Conservation (phyloP, 2,329 filamentous ascomycete genomes). For the Seiridium unicorne region DNA sequence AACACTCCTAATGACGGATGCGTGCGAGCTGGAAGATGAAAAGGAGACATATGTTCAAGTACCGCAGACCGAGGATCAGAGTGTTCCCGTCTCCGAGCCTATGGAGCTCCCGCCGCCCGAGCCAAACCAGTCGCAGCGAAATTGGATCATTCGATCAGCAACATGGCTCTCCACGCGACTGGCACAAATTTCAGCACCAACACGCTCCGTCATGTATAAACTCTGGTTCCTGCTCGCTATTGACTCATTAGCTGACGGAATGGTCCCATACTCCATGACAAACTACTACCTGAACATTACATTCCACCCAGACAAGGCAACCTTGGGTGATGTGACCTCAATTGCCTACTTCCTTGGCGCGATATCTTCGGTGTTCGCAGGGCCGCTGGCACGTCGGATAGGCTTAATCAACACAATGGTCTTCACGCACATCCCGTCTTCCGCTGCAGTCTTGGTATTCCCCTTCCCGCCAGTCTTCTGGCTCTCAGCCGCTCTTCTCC, state of each 20-base stretch:
- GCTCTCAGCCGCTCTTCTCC: conserved; percentile 52
- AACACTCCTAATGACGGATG: conserved; percentile 43
- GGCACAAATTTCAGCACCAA: conserved; percentile 55
- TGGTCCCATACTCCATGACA: conserved; percentile 57
- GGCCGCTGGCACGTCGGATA: conserved; percentile 54
- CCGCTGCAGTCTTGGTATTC: conserved; percentile 58
- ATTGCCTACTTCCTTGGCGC: conserved; percentile 52
- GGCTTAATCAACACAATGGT: conserved; percentile 66
- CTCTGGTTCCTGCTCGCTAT: conserved; percentile 64
- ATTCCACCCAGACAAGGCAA: conserved; percentile 54
- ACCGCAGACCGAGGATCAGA: conserved; percentile 15
- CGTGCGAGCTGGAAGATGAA: conserved; percentile 45
- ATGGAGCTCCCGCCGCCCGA: not conserved
- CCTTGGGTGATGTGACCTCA: conserved; percentile 58
- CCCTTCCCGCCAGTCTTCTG: conserved; percentile 50
- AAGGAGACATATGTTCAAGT: conserved; percentile 19
- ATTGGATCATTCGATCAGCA: conserved; percentile 13
- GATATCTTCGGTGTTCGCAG: conserved; percentile 54
- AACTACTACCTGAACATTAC: conserved; percentile 58
- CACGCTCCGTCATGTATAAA: conserved; percentile 58
- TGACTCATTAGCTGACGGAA: conserved; percentile 65
- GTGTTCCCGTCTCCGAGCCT: not conserved
- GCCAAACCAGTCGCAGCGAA: conserved; percentile 2
- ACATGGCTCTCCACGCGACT: conserved; percentile 35
- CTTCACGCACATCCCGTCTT: conserved; percentile 61